phyloP scores from a whole-genome alignment of 352 stramenopile genomes.

The Thraustotheca clavata region DNA sequence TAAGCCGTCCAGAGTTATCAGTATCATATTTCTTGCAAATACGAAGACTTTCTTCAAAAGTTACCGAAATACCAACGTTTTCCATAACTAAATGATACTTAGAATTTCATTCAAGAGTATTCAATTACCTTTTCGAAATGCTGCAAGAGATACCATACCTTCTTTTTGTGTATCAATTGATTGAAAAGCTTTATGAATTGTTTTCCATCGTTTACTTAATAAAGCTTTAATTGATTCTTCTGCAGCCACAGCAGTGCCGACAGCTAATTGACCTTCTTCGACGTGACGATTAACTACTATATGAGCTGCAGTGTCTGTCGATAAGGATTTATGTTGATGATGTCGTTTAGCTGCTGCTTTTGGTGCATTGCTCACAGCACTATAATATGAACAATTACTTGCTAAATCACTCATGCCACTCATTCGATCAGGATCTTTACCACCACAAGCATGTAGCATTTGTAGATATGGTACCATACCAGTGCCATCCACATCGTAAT shows the following conservation, averaged over 20 bases:
- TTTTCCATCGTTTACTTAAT: slow-evolving; percentile 51
- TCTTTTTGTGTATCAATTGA: slow-evolving; percentile 46
- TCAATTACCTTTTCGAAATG: slow-evolving; percentile 37
- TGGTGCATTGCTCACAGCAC: slow-evolving; percentile 47
- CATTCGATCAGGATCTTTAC: slow-evolving; percentile 52
- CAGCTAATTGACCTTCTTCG: slow-evolving; percentile 17
- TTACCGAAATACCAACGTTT: slow-evolving; percentile 40
- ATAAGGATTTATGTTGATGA: background rate
- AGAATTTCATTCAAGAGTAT: too few relatives aligned
- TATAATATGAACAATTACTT: slow-evolving; percentile 76
- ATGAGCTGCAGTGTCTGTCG: background rate
- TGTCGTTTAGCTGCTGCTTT: slow-evolving; percentile 23
- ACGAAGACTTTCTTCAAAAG: slow-evolving; percentile 49
- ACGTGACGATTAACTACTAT: slow-evolving; percentile 19
- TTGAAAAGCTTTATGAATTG: slow-evolving; percentile 46
- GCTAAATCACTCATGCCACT: slow-evolving; percentile 57
- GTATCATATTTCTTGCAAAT: slow-evolving; percentile 74
- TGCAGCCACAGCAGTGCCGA: slow-evolving; percentile 34
- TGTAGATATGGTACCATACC: slow-evolving; percentile 52
- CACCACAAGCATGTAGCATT: slow-evolving; percentile 48
- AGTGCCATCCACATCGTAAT: slow-evolving; percentile 39
- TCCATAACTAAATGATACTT: slow-evolving; percentile 41
- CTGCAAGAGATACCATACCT: slow-evolving; percentile 34
- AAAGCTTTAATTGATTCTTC: slow-evolving; percentile 57
- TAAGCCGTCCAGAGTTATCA: slow-evolving; percentile 55